phyloP scores from a whole-genome alignment of 331 rosid species.

The Saraca asoca region DNA sequence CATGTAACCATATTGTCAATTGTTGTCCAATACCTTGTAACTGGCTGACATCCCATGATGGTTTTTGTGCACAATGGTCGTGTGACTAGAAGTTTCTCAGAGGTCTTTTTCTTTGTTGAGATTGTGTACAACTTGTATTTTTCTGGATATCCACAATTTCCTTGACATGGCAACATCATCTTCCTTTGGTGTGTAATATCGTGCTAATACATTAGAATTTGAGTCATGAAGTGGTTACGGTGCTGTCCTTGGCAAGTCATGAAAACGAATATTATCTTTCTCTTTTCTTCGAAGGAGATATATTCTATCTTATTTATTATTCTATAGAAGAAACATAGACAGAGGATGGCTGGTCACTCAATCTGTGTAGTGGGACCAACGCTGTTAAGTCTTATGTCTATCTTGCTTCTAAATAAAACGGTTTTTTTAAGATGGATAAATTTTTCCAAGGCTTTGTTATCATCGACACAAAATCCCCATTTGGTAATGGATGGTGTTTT shows the following conservation, averaged over 20 bases:
- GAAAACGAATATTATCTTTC: slow-evolving; percentile 12
- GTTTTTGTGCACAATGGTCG: slow-evolving; percentile 30
- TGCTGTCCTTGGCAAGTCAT: slow-evolving; percentile 30
- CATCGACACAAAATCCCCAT: no score
- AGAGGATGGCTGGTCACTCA: no score
- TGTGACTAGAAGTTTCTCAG: slow-evolving; percentile 35
- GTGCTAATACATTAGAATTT: slow-evolving; percentile 17
- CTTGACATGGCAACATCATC: slow-evolving; percentile 30
- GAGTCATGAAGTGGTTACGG: slow-evolving; percentile 12
- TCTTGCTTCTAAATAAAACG: no score
- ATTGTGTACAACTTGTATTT: slow-evolving; percentile 35
- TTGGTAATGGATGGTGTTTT: no score
- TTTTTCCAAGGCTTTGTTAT: no score
- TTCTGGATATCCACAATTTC: slow-evolving; percentile 16
- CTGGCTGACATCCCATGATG: slow-evolving; percentile 33
- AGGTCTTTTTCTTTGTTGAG: slow-evolving; percentile 28
- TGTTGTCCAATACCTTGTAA: slow-evolving; percentile 27
- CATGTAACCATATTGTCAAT: slow-evolving; percentile 57
- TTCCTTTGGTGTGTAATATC: slow-evolving; percentile 33
- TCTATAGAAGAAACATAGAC: no score
- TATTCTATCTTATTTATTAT: no score
- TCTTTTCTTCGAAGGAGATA: not conserved
- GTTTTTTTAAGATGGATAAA: no score
- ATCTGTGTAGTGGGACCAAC: no score
- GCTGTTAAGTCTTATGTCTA: no score